Evolutionary conservation across 2,329 filamentous ascomycete genomes (phyloP).

Genomic region (Alternaria sp.): DNA sequence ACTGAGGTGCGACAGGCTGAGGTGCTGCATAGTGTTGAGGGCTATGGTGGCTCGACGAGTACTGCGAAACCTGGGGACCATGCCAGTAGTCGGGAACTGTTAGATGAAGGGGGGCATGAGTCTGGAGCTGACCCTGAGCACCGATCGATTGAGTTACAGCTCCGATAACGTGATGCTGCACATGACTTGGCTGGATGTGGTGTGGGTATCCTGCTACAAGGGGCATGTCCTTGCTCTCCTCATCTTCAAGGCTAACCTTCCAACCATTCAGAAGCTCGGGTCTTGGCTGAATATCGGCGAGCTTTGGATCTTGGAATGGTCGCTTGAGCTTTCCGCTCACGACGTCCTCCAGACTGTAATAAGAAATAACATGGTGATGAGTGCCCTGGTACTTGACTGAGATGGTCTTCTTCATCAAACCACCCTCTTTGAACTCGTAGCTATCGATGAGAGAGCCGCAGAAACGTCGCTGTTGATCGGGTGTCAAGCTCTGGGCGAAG

Average conservation of each 20-base stretch:
- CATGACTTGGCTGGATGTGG: constrained; percentile 38
- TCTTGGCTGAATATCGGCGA: constrained; percentile 45
- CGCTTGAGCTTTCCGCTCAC: constrained; percentile 49
- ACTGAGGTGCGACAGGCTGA: constrained; percentile 29
- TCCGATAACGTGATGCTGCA: constrained; percentile 38
- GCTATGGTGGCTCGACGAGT: constrained; percentile 34
- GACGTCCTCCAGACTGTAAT: constrained; percentile 86
- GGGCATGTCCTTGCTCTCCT: constrained; percentile 48
- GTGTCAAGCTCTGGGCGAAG: constrained; percentile 51
- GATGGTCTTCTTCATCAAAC: constrained; percentile 92
- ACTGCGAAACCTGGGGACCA: constrained; percentile 34
- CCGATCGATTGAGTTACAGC: constrained; percentile 32
- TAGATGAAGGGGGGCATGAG: constrained; percentile 39
- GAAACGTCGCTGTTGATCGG: constrained; percentile 65
- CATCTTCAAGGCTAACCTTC: constrained; percentile 50
- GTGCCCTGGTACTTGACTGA: constrained; percentile 78
- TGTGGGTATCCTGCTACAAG: constrained; percentile 40
- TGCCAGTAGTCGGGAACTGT: constrained; percentile 46
- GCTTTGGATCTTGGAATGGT: constrained; percentile 45
- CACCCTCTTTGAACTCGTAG: constrained; percentile 83
- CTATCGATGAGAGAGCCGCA: constrained; percentile 89
- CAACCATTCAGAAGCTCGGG: constrained; percentile 46
- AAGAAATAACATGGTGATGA: constrained; percentile 86
- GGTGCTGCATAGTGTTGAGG: constrained; percentile 37
- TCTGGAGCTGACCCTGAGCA: constrained; percentile 34